Conservation (phyloP, 169 alveolate genomes). For the Plasmodium cynomolgi region DNA sequence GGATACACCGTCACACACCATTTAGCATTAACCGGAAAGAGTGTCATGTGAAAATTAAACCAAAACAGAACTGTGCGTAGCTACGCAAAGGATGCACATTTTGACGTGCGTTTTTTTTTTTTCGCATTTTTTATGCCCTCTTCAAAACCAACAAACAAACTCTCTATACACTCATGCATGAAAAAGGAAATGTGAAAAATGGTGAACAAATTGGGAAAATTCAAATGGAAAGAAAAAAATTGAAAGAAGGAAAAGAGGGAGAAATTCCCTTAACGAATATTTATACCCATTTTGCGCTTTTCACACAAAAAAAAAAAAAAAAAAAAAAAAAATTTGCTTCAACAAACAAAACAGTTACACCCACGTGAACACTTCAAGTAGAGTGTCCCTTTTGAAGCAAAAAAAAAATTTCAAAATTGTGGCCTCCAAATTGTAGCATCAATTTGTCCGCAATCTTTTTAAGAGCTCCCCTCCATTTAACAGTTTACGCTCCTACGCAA, state of each 20-base stretch:
- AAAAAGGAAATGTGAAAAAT: neutral
- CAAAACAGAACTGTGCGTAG: neutral
- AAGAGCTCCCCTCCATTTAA: neutral
- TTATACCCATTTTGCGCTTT: neutral
- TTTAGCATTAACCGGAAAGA: neutral
- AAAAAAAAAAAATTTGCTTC: slow-evolving; percentile 22
- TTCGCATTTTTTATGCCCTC: neutral
- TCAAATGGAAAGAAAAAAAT: neutral
- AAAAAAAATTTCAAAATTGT: neutral
- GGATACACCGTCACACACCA: neutral
- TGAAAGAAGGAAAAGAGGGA: neutral
- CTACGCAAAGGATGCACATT: neutral
- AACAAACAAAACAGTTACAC: neutral
- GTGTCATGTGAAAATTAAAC: neutral
- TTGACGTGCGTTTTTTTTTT: neutral
- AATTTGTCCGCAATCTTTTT: slow-evolving; percentile 18
- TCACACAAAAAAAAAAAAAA: neutral
- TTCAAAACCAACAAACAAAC: neutral
- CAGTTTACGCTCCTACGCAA: neutral
- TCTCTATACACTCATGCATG: neutral
- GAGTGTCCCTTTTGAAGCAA: neutral
- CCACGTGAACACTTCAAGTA: slow-evolving; percentile 17
- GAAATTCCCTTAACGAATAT: neutral
- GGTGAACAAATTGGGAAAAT: neutral
- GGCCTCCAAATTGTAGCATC: neutral